Evolutionary conservation across 345 rosid genomes (phyloP).

Genomic region (Geranium brycei): DNA sequence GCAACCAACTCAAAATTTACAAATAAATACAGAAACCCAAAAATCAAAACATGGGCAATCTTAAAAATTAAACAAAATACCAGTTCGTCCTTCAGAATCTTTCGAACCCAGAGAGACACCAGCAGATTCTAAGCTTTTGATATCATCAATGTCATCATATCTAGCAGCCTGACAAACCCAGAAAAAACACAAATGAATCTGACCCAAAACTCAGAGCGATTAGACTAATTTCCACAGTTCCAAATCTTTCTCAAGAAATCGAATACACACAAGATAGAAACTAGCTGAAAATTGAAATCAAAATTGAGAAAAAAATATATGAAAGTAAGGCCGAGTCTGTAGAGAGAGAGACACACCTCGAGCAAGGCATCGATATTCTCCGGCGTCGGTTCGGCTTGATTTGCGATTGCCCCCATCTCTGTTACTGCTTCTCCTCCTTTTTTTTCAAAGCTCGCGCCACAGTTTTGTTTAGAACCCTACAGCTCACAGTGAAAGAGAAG

Average conservation of each 20-base stretch:
- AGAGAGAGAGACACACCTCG: constrained; percentile 23
- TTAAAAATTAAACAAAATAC: constrained; percentile 11
- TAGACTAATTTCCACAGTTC: not conserved
- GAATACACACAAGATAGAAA: not conserved
- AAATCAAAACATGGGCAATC: not conserved
- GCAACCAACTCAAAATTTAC: not conserved
- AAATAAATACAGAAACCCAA: not conserved
- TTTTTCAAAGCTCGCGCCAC: too few species aligned
- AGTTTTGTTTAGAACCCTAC: too few species aligned
- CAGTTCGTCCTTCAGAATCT: constrained; percentile 79
- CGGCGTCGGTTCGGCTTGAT: constrained; percentile 12
- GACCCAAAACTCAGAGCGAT: not conserved
- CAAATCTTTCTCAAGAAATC: not conserved
- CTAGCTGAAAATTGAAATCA: not conserved
- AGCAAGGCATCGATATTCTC: constrained; percentile 51
- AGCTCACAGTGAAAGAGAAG: too few species aligned
- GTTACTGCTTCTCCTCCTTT: too few species aligned
- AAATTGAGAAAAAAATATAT: not conserved
- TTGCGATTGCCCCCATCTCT: constrained; percentile 31
- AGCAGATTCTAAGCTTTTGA: constrained; percentile 35
- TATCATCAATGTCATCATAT: constrained; percentile 64
- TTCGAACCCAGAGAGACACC: constrained; percentile 69
- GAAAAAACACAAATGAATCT: not conserved
- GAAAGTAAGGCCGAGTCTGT: not conserved
- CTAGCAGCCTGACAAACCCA: constrained; percentile 70